A percentile compares a stretch with the other conserved stretches of the same genome.
These are phyloP conservation scores for Aspergillus sp. DNA, from an alignment of 2,329 filamentous ascomycete species.

Conservation along the genomic window DNA sequence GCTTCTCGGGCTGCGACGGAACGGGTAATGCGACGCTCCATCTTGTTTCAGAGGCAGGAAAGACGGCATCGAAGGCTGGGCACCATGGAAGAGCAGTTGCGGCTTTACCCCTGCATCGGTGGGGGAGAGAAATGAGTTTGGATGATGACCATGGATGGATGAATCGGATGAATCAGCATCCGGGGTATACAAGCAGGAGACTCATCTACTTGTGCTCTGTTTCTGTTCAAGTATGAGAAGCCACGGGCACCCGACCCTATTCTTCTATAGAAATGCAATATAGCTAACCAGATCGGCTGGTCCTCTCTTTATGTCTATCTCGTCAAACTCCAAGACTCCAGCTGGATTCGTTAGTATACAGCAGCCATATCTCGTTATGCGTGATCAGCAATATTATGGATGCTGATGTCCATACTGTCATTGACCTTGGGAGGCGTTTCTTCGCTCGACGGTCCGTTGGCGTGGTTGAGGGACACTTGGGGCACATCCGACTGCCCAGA, in stretches of 20 bases:
- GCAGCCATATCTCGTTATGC: slow-evolving; percentile 15
- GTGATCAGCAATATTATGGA: slow-evolving; percentile 49
- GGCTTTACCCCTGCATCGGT: too few relatives aligned
- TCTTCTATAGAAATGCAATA: not conserved
- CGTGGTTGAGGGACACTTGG: slow-evolving; percentile 14
- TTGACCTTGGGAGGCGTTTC: slow-evolving; percentile 34
- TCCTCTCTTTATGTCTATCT: slow-evolving; percentile 10
- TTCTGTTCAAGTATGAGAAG: not conserved
- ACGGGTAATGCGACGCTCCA: slow-evolving; percentile 20
- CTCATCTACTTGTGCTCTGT: too few relatives aligned
- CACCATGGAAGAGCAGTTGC: too few relatives aligned
- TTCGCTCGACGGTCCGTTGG: slow-evolving; percentile 16
- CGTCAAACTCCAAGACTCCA: slow-evolving; percentile 16
- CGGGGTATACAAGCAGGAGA: too few relatives aligned
- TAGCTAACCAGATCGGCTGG: slow-evolving; percentile 9
- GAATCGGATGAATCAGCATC: too few relatives aligned
- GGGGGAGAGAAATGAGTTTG: too few relatives aligned
- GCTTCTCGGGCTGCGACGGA: slow-evolving; percentile 16
- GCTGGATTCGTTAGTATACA: slow-evolving; percentile 6
- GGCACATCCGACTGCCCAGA: slow-evolving; percentile 14
- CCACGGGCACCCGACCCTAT: not conserved
- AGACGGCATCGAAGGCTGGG: not conserved
- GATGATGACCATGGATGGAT: too few relatives aligned
- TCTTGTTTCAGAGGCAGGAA: slow-evolving; percentile 4
- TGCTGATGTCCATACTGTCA: slow-evolving; percentile 50